A percentile compares a stretch with the other conserved stretches of the same genome.
These are phyloP conservation scores for Fraxinus nigra DNA, from an alignment of 305 asterid genomes.

Conservation along the genomic window DNA sequence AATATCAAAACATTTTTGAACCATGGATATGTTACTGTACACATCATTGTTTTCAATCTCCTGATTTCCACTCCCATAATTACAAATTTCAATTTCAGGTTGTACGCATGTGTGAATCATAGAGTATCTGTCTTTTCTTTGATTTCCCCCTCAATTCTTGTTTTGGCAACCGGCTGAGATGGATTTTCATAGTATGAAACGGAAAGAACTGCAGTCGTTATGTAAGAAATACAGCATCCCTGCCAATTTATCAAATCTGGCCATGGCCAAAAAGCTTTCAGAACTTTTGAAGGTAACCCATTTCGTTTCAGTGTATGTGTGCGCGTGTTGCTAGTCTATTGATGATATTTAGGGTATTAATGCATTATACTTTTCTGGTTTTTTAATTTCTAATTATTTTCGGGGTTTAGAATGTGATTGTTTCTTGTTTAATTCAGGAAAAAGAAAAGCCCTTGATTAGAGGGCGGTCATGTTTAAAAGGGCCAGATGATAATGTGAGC, in stretches of 20 bases:
- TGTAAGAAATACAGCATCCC: conserved; percentile 66
- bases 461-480: conserved; percentile 28
- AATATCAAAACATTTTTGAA: neutral
- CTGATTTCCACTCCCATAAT: neutral
- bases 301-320: neutral
- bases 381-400: neutral
- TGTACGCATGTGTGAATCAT: neutral
- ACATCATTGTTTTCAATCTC: neutral
- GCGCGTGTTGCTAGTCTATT: neutral
- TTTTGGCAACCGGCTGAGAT: conserved; percentile 24
- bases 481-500: conserved; percentile 25
- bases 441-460: conserved; percentile 29
- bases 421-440: conserved; percentile 32
- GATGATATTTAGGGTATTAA: neutral
- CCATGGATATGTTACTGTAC: neutral
- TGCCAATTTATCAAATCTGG: conserved; percentile 60
- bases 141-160: neutral
- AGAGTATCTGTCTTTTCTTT: neutral
- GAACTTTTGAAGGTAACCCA: conserved; percentile 43
- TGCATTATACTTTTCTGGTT: neutral
- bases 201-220: conserved; percentile 55
- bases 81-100: neutral
- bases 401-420: neutral
- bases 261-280: conserved; percentile 54
- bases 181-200: conserved; percentile 60